Conservation (phyloP, 1,284 basidiomycete genomes). For the Cryptococcus maquisensis region DNA sequence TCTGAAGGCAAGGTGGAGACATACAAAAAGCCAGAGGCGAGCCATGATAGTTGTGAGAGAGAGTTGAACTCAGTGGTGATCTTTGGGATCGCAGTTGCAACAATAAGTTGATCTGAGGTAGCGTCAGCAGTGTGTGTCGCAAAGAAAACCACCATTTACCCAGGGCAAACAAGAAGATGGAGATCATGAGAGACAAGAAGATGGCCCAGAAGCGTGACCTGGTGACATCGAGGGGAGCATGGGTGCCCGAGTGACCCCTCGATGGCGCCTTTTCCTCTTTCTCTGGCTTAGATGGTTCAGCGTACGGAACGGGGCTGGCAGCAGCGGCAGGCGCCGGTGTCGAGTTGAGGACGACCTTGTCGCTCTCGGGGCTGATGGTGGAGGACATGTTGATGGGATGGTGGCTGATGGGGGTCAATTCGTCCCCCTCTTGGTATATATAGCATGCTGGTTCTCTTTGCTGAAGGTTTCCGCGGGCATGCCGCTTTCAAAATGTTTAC, state of each 20-base stretch:
- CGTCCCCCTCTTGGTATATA: no score
- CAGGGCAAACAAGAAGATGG: conserved; percentile 45
- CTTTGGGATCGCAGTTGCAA: conserved; percentile 49
- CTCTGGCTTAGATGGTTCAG: neutral
- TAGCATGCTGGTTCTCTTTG: no score
- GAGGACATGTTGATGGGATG: no score
- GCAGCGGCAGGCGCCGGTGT: no score
- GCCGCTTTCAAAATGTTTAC: no score
- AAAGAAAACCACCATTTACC: conserved; percentile 16
- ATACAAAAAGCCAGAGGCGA: conserved; percentile 43
- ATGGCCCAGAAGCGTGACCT: conserved; percentile 35
- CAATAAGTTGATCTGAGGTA: conserved; percentile 47
- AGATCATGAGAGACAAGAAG: conserved; percentile 32
- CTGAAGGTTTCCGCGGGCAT: no score
- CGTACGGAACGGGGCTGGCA: no score
- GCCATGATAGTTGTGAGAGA: conserved; percentile 50
- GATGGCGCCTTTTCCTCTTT: conserved; percentile 5
- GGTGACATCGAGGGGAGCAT: conserved; percentile 26
- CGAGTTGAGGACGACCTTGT: no score
- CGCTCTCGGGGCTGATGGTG: no score
- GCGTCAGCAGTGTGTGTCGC: neutral
- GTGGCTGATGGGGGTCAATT: no score
- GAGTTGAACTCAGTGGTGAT: conserved; percentile 49
- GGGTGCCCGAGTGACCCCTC: conserved; percentile 5
- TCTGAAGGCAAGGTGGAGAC: conserved; percentile 1